These are phyloP conservation scores for Colletotrichum cereale DNA, from an alignment of 2,329 filamentous ascomycete species.

Conservation along the genomic window DNA sequence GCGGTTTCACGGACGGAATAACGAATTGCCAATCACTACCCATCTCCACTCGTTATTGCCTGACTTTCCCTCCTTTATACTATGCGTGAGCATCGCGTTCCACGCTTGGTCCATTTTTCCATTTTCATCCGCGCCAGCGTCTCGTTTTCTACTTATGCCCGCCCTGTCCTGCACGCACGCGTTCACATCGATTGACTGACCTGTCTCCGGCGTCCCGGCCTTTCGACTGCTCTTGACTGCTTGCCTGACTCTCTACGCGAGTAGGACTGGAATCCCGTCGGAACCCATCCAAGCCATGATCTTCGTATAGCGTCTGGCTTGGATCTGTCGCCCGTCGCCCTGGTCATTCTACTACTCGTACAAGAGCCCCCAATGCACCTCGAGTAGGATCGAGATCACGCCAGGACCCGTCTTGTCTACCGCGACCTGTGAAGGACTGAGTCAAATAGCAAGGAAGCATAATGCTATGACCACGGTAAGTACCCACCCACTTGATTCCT, in stretches of 20 bases:
- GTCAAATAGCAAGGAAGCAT: not conserved
- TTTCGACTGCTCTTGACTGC: slow-evolving; percentile 15
- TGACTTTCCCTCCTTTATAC: too few species aligned
- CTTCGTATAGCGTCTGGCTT: not conserved
- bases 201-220: not conserved
- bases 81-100: too few species aligned
- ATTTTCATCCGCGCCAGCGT: not conserved
- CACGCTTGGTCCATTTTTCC: not conserved
- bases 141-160: too few species aligned
- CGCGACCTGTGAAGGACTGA: not conserved
- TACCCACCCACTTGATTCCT: not conserved
- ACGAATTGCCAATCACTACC: not conserved
- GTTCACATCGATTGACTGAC: not conserved
- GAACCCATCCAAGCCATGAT: slow-evolving; percentile 14
- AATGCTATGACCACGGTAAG: slow-evolving; percentile 9
- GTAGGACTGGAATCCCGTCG: slow-evolving; percentile 26
- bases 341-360: too few species aligned
- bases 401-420: slow-evolving; percentile 7
- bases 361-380: slow-evolving; percentile 18
- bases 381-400: slow-evolving; percentile 15
- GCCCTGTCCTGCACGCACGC: not conserved
- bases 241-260: slow-evolving; percentile 17
- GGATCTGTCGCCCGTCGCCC: slow-evolving; percentile 22
- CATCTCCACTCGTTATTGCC: not conserved
- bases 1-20: not conserved